These are phyloP conservation scores for Nicotiana knightiana DNA, from an alignment of 257 asterid species.

Conservation along the genomic window DNA sequence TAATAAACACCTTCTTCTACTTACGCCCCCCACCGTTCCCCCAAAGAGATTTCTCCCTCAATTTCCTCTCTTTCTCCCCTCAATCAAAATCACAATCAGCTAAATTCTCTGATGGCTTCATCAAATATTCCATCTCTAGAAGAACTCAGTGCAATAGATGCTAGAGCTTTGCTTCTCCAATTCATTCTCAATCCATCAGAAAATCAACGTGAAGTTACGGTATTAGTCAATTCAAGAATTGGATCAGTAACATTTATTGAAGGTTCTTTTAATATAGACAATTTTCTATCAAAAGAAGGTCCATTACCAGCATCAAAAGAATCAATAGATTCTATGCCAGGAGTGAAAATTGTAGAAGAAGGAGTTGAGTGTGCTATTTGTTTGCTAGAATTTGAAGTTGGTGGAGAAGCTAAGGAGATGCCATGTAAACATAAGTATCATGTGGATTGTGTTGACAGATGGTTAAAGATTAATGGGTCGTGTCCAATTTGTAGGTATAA, in stretches of 20 bases:
- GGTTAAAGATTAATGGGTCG: slow-evolving; percentile 35
- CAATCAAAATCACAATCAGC: too few relatives aligned
- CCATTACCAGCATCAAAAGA: slow-evolving; percentile 50
- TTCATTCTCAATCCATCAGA: slow-evolving; percentile 30
- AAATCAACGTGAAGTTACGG: slow-evolving; percentile 28
- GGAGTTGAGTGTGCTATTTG: slow-evolving; percentile 57
- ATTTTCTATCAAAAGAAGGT: slow-evolving; percentile 26
- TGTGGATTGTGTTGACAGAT: slow-evolving; percentile 28
- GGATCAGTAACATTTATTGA: slow-evolving; percentile 38
- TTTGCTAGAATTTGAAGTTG: slow-evolving; percentile 34
- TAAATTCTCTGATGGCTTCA: slow-evolving; percentile 20
- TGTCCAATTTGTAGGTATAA: slow-evolving; percentile 32
- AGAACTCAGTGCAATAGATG: slow-evolving; percentile 35
- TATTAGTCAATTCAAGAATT: slow-evolving; percentile 36
- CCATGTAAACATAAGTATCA: slow-evolving; percentile 39
- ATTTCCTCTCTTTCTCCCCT: too few relatives aligned
- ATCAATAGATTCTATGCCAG: slow-evolving; percentile 47
- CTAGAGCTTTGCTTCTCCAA: slow-evolving; percentile 44
- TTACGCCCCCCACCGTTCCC: too few relatives aligned
- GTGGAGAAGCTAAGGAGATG: slow-evolving; percentile 33
- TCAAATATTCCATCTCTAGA: slow-evolving; percentile 31
- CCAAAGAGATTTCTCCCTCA: too few relatives aligned
- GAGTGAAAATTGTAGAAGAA: slow-evolving; percentile 22
- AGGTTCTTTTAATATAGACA: slow-evolving; percentile 29
- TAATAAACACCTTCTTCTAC: too few relatives aligned